Evolutionary conservation across 371 early-diverging fungal species (phyloP).

Genomic region (Haplosporangium sp.): DNA sequence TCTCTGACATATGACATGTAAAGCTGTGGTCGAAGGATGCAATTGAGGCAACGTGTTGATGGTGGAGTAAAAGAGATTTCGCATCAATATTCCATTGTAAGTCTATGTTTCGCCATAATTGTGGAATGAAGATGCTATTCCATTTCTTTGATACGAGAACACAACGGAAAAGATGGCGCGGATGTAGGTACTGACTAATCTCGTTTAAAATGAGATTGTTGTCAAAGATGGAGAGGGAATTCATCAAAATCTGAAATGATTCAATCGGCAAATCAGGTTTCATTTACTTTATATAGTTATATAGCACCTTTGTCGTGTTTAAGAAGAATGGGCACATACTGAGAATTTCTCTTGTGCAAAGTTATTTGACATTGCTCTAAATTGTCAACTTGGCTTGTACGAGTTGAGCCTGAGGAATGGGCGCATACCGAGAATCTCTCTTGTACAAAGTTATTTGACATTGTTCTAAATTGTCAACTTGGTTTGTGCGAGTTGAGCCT

Average conservation of each 20-base stretch:
- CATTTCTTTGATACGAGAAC: constrained; percentile 7
- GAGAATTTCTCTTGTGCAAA: background rate
- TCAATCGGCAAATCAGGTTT: no score
- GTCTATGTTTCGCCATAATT: constrained; percentile 3
- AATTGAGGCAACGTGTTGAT: background rate
- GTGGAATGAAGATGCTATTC: background rate
- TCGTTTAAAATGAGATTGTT: constrained; percentile 1
- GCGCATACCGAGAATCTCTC: background rate
- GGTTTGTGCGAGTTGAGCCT: background rate
- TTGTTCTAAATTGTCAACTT: background rate
- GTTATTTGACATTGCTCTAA: background rate
- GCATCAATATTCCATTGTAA: background rate
- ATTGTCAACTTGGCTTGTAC: background rate
- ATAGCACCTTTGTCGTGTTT: background rate
- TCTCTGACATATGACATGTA: background rate
- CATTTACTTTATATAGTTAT: background rate
- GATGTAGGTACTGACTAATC: constrained; percentile 1
- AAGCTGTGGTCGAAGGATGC: background rate
- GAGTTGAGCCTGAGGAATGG: background rate
- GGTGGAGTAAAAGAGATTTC: constrained; percentile 4
- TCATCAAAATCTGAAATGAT: no score
- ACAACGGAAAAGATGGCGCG: background rate
- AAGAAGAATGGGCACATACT: background rate
- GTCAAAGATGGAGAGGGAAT: background rate
- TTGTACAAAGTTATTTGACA: background rate